Percentiles rank a stretch among this genome's conserved stretches.
Evolutionary conservation across 805 yeast genomes (phyloP).

Genomic region (Kuraishia ogatae): DNA sequence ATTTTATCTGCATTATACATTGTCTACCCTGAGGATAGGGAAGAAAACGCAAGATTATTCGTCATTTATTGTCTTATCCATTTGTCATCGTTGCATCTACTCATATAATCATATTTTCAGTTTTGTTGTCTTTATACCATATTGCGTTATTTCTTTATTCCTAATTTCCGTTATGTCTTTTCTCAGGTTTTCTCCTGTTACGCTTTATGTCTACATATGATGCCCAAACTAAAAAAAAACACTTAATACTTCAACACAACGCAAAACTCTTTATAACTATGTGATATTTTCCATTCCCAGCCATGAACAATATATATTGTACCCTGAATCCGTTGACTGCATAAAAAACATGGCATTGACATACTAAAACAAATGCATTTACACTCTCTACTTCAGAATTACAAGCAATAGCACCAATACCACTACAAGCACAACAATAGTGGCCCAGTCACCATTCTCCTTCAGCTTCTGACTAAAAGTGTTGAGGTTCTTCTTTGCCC

Average conservation of each 20-base stretch:
- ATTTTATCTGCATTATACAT: neutral
- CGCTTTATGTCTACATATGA: neutral
- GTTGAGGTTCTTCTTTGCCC: constrained; percentile 31
- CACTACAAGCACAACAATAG: constrained; percentile 33
- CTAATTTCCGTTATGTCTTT: neutral
- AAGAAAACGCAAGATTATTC: neutral
- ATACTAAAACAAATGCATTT: neutral
- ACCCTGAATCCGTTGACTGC: too few species aligned
- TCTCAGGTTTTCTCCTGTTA: neutral
- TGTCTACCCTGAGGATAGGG: neutral
- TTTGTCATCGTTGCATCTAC: neutral
- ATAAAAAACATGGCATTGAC: too few species aligned
- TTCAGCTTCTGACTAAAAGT: constrained; percentile 30
- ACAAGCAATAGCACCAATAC: constrained; percentile 34
- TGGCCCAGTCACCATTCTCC: constrained; percentile 41
- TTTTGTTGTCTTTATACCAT: neutral
- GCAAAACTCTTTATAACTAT: too few species aligned
- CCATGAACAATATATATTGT: too few species aligned
- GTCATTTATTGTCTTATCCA: neutral
- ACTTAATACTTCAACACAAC: neutral
- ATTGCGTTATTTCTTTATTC: neutral
- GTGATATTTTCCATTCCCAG: too few species aligned
- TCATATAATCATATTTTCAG: neutral
- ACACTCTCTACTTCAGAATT: constrained; percentile 20
- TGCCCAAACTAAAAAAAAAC: neutral